These are phyloP conservation scores for Gigaspora rosea DNA, from an alignment of 192 early-diverging fungal species.

Conservation along the genomic window DNA sequence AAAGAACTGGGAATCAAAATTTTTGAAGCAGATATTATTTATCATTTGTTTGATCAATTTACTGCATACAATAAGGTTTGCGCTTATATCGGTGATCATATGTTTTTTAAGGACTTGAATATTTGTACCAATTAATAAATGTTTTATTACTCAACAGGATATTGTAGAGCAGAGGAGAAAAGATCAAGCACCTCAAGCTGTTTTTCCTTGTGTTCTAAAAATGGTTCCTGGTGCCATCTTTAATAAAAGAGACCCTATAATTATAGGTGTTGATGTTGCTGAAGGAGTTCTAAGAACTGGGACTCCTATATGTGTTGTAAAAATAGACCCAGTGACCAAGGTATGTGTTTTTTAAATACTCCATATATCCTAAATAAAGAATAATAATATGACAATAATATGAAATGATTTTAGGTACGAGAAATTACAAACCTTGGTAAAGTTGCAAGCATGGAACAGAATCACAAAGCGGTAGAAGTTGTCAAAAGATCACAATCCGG, in stretches of 20 bases:
- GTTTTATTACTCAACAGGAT: slow-evolving; percentile 44
- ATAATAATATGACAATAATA: background rate
- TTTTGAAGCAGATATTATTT: slow-evolving; percentile 97
- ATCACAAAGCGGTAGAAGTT: slow-evolving; percentile 81
- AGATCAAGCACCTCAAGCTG: slow-evolving; percentile 83
- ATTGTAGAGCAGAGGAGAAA: slow-evolving; percentile 84
- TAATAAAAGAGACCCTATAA: slow-evolving; percentile 93
- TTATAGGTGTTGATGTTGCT: slow-evolving; percentile 93
- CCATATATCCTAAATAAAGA: background rate
- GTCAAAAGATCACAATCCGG: slow-evolving; percentile 81
- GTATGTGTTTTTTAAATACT: background rate
- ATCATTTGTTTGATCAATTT: slow-evolving; percentile 96
- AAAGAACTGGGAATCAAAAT: slow-evolving; percentile 89
- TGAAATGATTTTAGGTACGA: slow-evolving; percentile 45
- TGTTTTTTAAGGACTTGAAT: background rate
- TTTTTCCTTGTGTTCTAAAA: slow-evolving; percentile 94
- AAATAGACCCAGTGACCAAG: slow-evolving; percentile 69
- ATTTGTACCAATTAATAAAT: background rate
- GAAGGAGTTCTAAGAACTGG: slow-evolving; percentile 87
- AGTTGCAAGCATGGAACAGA: slow-evolving; percentile 89
- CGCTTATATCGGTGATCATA: background rate
- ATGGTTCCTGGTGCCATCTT: slow-evolving; percentile 91
- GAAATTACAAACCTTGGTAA: slow-evolving; percentile 80
- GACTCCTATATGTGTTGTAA: slow-evolving; percentile 90
- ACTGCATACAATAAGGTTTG: slow-evolving; percentile 69